phyloP scores from a whole-genome alignment of 2,329 filamentous ascomycete genomes.

The Exutisphaerella laricina region DNA sequence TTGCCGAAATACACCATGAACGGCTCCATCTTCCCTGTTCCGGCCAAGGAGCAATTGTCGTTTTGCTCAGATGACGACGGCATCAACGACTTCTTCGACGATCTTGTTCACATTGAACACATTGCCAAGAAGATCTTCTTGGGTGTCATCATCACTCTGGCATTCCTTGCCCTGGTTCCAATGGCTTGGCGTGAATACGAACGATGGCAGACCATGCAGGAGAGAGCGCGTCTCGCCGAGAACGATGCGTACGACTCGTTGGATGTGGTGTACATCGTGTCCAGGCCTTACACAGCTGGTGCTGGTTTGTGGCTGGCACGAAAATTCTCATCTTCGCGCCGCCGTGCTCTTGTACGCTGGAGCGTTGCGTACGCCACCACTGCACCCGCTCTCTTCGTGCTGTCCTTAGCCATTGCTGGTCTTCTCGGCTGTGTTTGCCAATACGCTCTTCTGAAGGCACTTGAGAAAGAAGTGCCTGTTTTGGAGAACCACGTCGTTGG shows the following conservation, averaged over 20 bases:
- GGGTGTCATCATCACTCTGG: constrained; percentile 64
- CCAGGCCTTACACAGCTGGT: constrained; percentile 68
- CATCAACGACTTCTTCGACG: constrained; percentile 77
- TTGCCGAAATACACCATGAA: constrained; percentile 74
- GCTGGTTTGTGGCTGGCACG: constrained; percentile 65
- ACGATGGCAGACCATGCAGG: constrained; percentile 67
- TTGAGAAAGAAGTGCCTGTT: constrained; percentile 70
- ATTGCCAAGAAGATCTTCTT: constrained; percentile 70
- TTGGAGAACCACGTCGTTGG: constrained; percentile 68
- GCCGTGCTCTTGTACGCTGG: constrained; percentile 74
- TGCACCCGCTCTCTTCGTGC: constrained; percentile 74
- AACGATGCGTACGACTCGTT: constrained; percentile 67
- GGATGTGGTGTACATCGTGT: constrained; percentile 84
- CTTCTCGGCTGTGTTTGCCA: constrained; percentile 79
- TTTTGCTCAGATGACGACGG: constrained; percentile 85
- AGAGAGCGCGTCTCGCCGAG: constrained; percentile 61
- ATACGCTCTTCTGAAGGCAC: constrained; percentile 64
- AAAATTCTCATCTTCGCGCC: constrained; percentile 57
- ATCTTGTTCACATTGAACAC: constrained; percentile 60
- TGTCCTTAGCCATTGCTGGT: constrained; percentile 75
- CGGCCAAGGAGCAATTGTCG: constrained; percentile 70
- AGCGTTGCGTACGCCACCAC: constrained; percentile 83
- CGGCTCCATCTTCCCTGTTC: constrained; percentile 70
- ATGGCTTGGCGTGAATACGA: constrained; percentile 78
- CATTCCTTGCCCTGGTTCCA: constrained; percentile 66